These are phyloP conservation scores for Thraustochytrium sp. DNA, from an alignment of 352 stramenopile genomes.

Conservation along the genomic window DNA sequence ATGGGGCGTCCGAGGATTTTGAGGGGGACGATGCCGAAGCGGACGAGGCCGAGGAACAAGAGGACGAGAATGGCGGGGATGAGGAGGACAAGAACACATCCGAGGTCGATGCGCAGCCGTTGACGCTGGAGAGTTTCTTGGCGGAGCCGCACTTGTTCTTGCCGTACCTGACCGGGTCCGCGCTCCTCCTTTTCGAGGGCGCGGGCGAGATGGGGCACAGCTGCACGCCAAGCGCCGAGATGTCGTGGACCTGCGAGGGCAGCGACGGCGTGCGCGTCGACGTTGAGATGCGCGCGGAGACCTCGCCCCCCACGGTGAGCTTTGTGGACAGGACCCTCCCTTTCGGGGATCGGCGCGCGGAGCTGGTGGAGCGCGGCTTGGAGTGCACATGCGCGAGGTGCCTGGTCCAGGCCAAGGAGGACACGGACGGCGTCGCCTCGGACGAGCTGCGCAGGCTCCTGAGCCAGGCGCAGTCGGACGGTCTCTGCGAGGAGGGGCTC, in stretches of 20 bases:
- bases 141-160: neutral
- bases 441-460: neutral
- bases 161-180: neutral
- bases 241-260: neutral
- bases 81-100: neutral
- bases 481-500: neutral
- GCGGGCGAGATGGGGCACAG: neutral
- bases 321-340: neutral
- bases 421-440: neutral
- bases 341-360: neutral
- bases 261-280: neutral
- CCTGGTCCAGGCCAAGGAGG: neutral
- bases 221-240: neutral
- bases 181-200: neutral
- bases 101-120: neutral
- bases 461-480: neutral
- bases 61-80: neutral
- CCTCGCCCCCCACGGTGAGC: no score
- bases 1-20: no score
- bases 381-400: neutral
- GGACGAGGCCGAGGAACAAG: neutral
- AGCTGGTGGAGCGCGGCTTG: neutral
- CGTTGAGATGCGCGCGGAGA: no score
- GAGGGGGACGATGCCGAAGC: no score
- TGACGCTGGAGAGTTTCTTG: neutral